Conservation (phyloP, 139 green algal genomes). For the Astrephomene gubernaculifera region DNA sequence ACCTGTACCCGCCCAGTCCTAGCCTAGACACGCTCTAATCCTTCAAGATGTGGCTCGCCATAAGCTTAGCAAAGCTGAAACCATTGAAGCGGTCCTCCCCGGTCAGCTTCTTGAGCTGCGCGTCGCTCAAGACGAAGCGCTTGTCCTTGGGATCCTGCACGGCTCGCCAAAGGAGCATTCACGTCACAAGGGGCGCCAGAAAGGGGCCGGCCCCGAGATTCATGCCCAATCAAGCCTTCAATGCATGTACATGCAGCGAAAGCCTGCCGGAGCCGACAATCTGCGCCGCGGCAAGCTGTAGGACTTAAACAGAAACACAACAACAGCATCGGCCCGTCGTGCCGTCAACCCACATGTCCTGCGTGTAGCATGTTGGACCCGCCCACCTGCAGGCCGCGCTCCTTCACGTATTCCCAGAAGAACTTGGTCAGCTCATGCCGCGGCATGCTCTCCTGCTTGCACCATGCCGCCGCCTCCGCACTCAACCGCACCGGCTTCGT, state of each 20-base stretch:
- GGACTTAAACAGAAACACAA: too few relatives aligned
- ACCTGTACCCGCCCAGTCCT: background rate
- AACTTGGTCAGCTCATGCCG: slow-evolving; percentile 65
- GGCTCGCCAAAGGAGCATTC: background rate
- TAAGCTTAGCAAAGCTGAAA: slow-evolving; percentile 62
- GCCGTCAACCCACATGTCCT: too few relatives aligned
- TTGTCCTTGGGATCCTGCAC: slow-evolving; percentile 72
- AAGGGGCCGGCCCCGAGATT: too few relatives aligned
- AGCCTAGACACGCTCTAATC: background rate
- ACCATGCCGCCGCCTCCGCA: slow-evolving; percentile 60
- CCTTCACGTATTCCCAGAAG: slow-evolving; percentile 58
- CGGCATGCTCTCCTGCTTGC: slow-evolving; percentile 50
- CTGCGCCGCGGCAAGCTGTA: too few relatives aligned
- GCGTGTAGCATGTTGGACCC: too few relatives aligned
- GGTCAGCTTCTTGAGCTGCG: slow-evolving; percentile 69
- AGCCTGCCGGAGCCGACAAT: too few relatives aligned
- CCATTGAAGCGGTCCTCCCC: slow-evolving; percentile 63
- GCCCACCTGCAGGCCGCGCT: slow-evolving; percentile 11
- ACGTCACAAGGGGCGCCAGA: too few relatives aligned
- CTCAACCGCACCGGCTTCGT: slow-evolving; percentile 62
- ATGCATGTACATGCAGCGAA: too few relatives aligned
- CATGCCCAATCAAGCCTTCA: too few relatives aligned
- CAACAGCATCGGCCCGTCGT: too few relatives aligned
- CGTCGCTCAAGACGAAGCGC: slow-evolving; percentile 69
- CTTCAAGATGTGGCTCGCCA: slow-evolving; percentile 62